phyloP scores from a whole-genome alignment of 352 stramenopile species.

The Globisporangium uncinulatum region DNA sequence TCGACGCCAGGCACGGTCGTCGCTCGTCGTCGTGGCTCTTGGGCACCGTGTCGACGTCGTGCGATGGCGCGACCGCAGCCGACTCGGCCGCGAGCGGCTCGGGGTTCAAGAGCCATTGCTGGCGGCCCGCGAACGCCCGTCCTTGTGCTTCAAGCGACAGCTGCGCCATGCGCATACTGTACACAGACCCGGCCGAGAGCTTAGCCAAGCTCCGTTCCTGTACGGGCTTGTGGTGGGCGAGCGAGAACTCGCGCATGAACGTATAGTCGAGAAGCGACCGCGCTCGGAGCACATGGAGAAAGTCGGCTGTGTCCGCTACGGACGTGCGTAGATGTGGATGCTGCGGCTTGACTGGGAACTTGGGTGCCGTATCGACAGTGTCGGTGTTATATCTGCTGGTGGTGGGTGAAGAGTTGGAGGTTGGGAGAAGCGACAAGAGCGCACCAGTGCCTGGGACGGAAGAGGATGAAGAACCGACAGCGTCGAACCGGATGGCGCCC shows the following conservation, averaged over 20 bases:
- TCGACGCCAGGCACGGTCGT: background rate
- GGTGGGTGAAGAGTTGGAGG: background rate
- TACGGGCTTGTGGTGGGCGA: constrained; percentile 27
- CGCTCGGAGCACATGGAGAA: constrained; percentile 29
- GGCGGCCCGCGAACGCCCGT: constrained; percentile 5
- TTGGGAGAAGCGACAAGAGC: too few species aligned
- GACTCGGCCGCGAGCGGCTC: background rate
- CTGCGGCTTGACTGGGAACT: constrained; percentile 13
- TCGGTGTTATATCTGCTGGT: background rate
- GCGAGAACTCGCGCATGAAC: constrained; percentile 51
- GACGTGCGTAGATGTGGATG: constrained; percentile 10
- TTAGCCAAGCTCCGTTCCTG: constrained; percentile 33
- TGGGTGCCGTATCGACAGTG: background rate
- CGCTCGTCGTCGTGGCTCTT: constrained; percentile 3
- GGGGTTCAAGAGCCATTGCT: constrained; percentile 12
- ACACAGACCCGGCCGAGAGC: constrained; percentile 32
- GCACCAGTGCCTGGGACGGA: too few species aligned
- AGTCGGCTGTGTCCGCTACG: constrained; percentile 8
- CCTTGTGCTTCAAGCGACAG: constrained; percentile 31
- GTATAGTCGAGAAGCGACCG: constrained; percentile 41
- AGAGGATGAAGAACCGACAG: too few species aligned
- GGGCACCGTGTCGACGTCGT: background rate
- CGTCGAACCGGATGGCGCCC: too few species aligned
- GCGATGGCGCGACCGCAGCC: background rate
- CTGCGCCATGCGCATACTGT: constrained; percentile 39